Conservation (phyloP, 1,284 basidiomycete genomes). For the Ceratobasidium sp. region DNA sequence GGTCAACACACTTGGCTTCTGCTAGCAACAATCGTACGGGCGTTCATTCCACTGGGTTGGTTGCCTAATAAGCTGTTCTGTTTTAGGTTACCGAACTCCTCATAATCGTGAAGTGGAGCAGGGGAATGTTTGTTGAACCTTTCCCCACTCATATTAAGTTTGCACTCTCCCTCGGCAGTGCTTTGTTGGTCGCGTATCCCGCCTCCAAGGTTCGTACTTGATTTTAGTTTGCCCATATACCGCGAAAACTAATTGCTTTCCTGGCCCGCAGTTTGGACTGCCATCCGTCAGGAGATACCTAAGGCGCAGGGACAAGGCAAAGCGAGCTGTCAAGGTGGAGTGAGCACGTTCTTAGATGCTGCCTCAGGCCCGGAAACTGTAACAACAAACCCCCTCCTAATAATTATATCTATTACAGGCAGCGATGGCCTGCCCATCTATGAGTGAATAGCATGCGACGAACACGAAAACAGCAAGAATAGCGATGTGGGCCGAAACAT, state of each 20-base stretch:
- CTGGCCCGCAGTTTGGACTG: constrained; percentile 42
- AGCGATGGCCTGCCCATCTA: constrained; percentile 26
- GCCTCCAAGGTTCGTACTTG: constrained; percentile 63
- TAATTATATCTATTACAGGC: constrained; percentile 39
- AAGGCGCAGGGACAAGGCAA: constrained; percentile 43
- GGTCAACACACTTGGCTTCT: constrained; percentile 87
- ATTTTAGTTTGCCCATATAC: background rate
- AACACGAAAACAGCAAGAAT: constrained; percentile 23
- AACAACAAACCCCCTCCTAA: constrained; percentile 16
- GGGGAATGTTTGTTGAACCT: constrained; percentile 72
- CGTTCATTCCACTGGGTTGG: background rate
- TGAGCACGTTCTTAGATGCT: constrained; percentile 21
- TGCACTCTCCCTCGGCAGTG: constrained; percentile 69
- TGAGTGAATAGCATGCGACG: constrained; percentile 24
- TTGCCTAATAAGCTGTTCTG: too few relatives aligned
- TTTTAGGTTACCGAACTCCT: constrained; percentile 66
- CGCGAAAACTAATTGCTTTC: background rate
- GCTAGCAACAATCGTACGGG: constrained; percentile 70
- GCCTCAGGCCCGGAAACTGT: constrained; percentile 17
- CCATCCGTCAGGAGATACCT: constrained; percentile 45
- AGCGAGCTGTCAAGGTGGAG: constrained; percentile 42
- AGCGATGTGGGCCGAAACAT: constrained; percentile 26
- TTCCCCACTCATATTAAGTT: constrained; percentile 70
- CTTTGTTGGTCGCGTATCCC: constrained; percentile 74
- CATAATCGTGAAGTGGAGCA: constrained; percentile 69